Conservation (phyloP, 495 filamentous ascomycete genomes). For the Daldinia caldariorum region DNA sequence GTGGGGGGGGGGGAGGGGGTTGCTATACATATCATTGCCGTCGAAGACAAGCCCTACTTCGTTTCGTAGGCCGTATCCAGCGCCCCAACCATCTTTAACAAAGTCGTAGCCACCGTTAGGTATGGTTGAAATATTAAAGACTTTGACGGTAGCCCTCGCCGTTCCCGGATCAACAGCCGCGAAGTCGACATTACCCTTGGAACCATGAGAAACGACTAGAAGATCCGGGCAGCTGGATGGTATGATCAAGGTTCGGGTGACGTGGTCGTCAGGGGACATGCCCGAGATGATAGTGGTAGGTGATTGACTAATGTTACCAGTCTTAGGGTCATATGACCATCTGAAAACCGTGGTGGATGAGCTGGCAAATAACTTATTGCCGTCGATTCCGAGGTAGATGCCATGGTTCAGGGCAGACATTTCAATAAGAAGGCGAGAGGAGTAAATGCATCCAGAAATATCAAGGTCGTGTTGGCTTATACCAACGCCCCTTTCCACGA, state of each 20-base stretch:
- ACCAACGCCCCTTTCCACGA: conserved; percentile 65
- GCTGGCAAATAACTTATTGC: conserved; percentile 72
- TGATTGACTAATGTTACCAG: conserved; percentile 52
- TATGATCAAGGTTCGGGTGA: conserved; percentile 69
- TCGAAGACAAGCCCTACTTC: conserved; percentile 68
- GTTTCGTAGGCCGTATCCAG: conserved; percentile 80
- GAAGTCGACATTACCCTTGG: conserved; percentile 67
- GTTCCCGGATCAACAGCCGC: conserved; percentile 55
- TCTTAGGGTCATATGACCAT: conserved; percentile 67
- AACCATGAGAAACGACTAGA: conserved; percentile 72
- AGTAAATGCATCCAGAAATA: conserved; percentile 52
- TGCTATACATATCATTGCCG: conserved; percentile 46
- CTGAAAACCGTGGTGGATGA: conserved; percentile 63
- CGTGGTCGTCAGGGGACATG: conserved; percentile 69
- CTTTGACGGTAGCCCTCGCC: conserved; percentile 71
- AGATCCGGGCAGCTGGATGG: conserved; percentile 56
- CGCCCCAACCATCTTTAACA: conserved; percentile 60
- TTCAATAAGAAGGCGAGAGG: conserved; percentile 16
- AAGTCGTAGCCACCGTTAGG: conserved; percentile 54
- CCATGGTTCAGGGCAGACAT: conserved; percentile 64
- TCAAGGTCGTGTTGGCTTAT: conserved; percentile 63
- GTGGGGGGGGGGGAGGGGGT: neutral
- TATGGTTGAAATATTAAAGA: conserved; percentile 64
- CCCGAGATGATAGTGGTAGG: conserved; percentile 61
- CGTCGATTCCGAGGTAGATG: conserved; percentile 69